Conservation (phyloP, 345 rosid species). For the Gossypium sturtianum region DNA sequence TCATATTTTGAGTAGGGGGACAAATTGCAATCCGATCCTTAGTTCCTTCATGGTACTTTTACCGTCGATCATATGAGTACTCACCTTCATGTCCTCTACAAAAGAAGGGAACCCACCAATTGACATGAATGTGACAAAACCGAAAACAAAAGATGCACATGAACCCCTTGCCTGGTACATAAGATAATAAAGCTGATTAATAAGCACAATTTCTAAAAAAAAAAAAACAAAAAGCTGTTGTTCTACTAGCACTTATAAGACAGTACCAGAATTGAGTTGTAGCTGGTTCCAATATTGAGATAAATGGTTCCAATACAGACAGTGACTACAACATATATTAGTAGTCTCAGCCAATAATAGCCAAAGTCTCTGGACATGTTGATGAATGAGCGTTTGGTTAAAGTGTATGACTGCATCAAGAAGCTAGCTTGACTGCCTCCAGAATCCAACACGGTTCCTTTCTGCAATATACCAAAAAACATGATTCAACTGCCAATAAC, state of each 20-base stretch:
- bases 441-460: conserved; percentile 78
- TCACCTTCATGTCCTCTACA: conserved; percentile 93
- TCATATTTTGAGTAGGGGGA: too few species aligned
- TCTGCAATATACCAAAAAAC: conserved; percentile 36
- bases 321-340: conserved; percentile 70
- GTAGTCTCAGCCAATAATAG: conserved; percentile 93
- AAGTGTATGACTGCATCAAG: conserved; percentile 66
- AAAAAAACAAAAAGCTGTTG: too few species aligned
- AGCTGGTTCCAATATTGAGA: conserved; percentile 74
- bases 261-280: conserved; percentile 77
- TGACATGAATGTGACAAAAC: conserved; percentile 94
- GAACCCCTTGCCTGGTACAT: conserved; percentile 78
- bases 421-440: conserved; percentile 98
- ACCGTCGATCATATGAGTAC: neutral
- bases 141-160: conserved; percentile 87
- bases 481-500: neutral
- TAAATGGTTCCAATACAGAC: conserved; percentile 92
- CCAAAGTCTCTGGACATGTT: conserved; percentile 98
- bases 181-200: neutral
- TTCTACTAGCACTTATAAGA: too few species aligned
- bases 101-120: conserved; percentile 97
- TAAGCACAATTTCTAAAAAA: neutral
- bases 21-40: too few species aligned
- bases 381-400: conserved; percentile 81
- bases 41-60: too few species aligned